A percentile compares a stretch with the other conserved stretches of the same genome.
phyloP scores from a whole-genome alignment of 1,139 yeast genomes.

The Hyphopichia buzzinii region DNA sequence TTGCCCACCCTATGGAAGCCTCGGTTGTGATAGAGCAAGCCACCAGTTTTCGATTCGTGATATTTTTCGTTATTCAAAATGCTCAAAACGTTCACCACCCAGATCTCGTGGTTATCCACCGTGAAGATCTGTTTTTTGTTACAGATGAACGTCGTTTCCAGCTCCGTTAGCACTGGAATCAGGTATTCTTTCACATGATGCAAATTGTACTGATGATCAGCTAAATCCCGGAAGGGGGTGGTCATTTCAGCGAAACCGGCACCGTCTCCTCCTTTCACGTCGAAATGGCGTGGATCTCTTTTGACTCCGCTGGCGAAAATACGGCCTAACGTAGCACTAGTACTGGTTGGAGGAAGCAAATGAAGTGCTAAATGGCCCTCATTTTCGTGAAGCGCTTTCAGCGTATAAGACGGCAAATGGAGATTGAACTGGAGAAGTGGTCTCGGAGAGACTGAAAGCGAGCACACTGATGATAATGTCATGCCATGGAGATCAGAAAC shows the following conservation, averaged over 20 bases:
- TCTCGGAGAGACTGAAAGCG: slow-evolving; percentile 68
- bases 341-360: slow-evolving; percentile 56
- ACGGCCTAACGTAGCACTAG: slow-evolving; percentile 54
- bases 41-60: slow-evolving; percentile 42
- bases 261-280: slow-evolving; percentile 25
- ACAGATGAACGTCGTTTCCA: slow-evolving; percentile 68
- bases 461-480: slow-evolving; percentile 79
- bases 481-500: slow-evolving; percentile 52
- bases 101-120: slow-evolving; percentile 81
- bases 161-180: slow-evolving; percentile 58
- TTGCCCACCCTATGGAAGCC: slow-evolving; percentile 58
- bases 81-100: slow-evolving; percentile 72
- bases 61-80: slow-evolving; percentile 31
- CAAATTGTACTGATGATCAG: slow-evolving; percentile 8
- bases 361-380: slow-evolving; percentile 65
- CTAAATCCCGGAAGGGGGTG: slow-evolving; percentile 45
- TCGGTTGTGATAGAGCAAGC: slow-evolving; percentile 63
- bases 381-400: slow-evolving; percentile 56
- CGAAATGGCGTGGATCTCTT: slow-evolving; percentile 11
- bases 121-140: slow-evolving; percentile 49
- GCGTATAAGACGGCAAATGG: slow-evolving; percentile 79
- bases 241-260: slow-evolving; percentile 46
- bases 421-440: slow-evolving; percentile 80
- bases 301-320: slow-evolving; percentile 61
- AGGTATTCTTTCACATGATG: slow-evolving; percentile 18